Evolutionary conservation across 371 early-diverging fungal genomes (phyloP), one percentile per base, ranked within the genome.

Genomic region (Mycotypha africana): DNA sequence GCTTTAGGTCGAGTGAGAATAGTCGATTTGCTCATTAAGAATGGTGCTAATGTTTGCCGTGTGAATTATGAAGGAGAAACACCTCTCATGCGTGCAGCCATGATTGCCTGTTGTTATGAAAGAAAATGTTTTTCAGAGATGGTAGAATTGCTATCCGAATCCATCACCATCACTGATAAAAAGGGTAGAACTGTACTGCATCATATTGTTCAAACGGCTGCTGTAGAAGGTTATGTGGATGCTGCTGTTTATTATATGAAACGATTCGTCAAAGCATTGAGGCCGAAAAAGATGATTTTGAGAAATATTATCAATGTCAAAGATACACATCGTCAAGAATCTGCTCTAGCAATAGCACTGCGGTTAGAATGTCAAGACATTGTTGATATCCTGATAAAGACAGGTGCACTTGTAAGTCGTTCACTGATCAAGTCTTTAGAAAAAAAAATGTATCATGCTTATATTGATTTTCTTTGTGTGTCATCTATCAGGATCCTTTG

Each of bases 21-120:
- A 0, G 71, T 89, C 4, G 73, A 77, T 31, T 38, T 85, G 21
- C 67, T 93, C 19, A 47, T 93, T 12, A 51, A 69, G 17, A 78
- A 76, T 33, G 87, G 89, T 0, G 87, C 86, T 7, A 79, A 89
- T 56, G 55, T 78, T 2, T 57, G 70, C 23, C 60, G 67, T 12
- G 62, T 67, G 0, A 93, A 90, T 53, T 68, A 74, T 47, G 67
- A 61, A 26, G 94, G 95, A 16, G 87, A 90, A 47, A 86, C 93
- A 12, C 82, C 93, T 4, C 67, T 96, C 36, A 88, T 95, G 67
- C 81, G 93, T 14, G 81, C 86, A 16, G 91, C 88, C 1, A 73
- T 91, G 62, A 82, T 86, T 42, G 82, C 91, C 33, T 86, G 93
- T 67, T 88, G 85, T 58, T 89, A 74, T 60, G 94, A 97, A 39